phyloP scores from a whole-genome alignment of 495 filamentous ascomycete genomes.

The Xylaria cubensis region DNA sequence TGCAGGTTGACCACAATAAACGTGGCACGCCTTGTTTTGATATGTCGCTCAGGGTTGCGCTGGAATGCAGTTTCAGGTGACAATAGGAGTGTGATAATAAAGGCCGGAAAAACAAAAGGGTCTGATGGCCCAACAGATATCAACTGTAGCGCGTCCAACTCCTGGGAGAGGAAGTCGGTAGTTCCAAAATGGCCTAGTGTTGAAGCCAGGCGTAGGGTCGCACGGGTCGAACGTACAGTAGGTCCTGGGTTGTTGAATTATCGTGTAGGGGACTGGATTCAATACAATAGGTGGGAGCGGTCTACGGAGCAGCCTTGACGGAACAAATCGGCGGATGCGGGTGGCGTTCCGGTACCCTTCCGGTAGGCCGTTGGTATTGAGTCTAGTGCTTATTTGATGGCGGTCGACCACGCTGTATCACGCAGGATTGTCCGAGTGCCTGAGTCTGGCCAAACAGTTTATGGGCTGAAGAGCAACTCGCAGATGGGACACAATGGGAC shows the following conservation, averaged over 20 bases:
- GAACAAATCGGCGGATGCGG: slow-evolving; percentile 24
- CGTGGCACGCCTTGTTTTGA: slow-evolving; percentile 25
- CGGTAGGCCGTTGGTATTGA: slow-evolving; percentile 10
- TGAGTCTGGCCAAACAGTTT: not conserved
- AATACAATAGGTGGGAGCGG: slow-evolving; percentile 13
- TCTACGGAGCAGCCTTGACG: slow-evolving; percentile 20
- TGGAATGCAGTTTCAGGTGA: slow-evolving; percentile 30
- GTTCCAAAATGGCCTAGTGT: slow-evolving; percentile 5
- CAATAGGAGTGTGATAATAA: not conserved
- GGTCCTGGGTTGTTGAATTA: slow-evolving; percentile 16
- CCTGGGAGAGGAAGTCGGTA: not conserved
- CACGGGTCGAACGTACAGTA: slow-evolving; percentile 12
- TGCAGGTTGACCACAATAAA: slow-evolving; percentile 4
- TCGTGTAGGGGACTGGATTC: slow-evolving; percentile 12
- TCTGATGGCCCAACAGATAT: slow-evolving; percentile 3
- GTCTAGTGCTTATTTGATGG: slow-evolving; percentile 23
- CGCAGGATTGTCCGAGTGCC: not conserved
- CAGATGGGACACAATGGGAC: not conserved
- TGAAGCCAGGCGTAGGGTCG: slow-evolving; percentile 17
- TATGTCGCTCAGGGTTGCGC: slow-evolving; percentile 9
- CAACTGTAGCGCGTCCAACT: slow-evolving; percentile 1
- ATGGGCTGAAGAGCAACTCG: not conserved
- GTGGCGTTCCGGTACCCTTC: slow-evolving; percentile 11
- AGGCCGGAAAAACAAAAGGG: not conserved
- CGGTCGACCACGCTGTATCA: slow-evolving; percentile 8